These are phyloP conservation scores for Coemansia sp. DNA, from an alignment of 192 early-diverging fungal species.

Conservation along the genomic window DNA sequence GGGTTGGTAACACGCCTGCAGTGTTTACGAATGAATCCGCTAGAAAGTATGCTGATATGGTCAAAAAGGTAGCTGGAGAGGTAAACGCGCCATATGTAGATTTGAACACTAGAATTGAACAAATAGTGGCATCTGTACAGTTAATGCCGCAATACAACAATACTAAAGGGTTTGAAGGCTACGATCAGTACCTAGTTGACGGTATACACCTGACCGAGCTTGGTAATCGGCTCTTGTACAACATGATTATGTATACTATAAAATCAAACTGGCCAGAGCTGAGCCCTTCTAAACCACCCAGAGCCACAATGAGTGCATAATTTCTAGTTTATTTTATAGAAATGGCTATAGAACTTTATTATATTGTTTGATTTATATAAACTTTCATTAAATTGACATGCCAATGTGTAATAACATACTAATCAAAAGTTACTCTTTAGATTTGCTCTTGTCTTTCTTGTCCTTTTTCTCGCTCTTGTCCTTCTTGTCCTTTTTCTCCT, in stretches of 20 bases:
- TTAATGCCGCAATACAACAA: not conserved
- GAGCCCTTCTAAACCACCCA: not conserved
- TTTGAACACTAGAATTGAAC: not conserved
- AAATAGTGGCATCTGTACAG: not conserved
- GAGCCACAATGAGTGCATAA: not conserved
- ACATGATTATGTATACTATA: not conserved
- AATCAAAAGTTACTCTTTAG: conserved; percentile 6
- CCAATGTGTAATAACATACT: not conserved
- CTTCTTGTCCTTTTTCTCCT: conserved; percentile 15
- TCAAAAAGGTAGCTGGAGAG: not conserved
- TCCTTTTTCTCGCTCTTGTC: conserved; percentile 13
- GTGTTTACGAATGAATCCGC: not conserved
- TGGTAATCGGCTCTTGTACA: not conserved
- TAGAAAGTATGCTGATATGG: not conserved
- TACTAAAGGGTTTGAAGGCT: not conserved
- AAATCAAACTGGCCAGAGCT: not conserved
- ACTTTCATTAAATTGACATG: no score
- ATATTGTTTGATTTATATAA: not conserved
- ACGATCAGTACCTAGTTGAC: not conserved
- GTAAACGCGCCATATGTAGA: not conserved
- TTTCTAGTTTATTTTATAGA: no score
- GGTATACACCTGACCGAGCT: not conserved
- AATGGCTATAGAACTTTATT: not conserved
- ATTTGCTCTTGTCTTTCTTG: conserved; percentile 19
- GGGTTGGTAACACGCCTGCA: not conserved